Base-by-base conservation (phyloP, 2,329 filamentous ascomycete species). In the Myriangium duriaei region DNA sequence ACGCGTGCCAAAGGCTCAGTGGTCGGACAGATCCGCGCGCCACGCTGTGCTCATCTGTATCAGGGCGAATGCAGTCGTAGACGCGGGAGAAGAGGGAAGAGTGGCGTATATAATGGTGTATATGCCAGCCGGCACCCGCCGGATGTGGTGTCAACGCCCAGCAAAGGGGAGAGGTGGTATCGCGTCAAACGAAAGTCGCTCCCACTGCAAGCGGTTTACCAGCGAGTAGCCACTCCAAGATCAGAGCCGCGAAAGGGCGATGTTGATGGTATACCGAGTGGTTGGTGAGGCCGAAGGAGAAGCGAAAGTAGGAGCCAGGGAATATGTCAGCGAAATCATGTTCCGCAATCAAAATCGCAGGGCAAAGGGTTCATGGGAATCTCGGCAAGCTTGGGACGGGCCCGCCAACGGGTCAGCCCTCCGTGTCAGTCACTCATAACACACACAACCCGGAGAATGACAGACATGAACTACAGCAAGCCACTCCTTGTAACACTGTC, bases 81-180 rank as follows among this genome's bases (percentile, higher is more conserved):
- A 7, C n/a, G 7, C 7, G 10, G 26, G 18, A 15, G 12, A 37
- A 11, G 18, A 30, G 14, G 36, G 11, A 15, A 28, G 30, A 16
- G 30, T 18, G 18, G 36, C 32, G 36, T 12, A 24, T 26, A 30
- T 13, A n/a, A 30, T 33, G 17, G n/a, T 39, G 18, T 39, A 17
- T 37, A 18, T 33, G n/a, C 15, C 32, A 19, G 30, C 36, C 36
- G 36, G 36, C 36, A 26, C 11, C 16, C 11, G 15, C 17, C 36
- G 36, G 36, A 39, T 39, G 28, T 33, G n/a, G 32, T 30, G 36
- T n/a, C 21, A 26, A 26, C 21, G 21, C 21, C n/a, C 21, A n/a
- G 7, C 21, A 26, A 26, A 26, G n/a, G n/a, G 21, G 21, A 26
- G 21, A 26, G 21, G 21, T 26, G 21, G n/a, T n/a, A n/a, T n/a